Conservation (phyloP, 1,139 yeast genomes). For the Yamadazyma sp. region DNA sequence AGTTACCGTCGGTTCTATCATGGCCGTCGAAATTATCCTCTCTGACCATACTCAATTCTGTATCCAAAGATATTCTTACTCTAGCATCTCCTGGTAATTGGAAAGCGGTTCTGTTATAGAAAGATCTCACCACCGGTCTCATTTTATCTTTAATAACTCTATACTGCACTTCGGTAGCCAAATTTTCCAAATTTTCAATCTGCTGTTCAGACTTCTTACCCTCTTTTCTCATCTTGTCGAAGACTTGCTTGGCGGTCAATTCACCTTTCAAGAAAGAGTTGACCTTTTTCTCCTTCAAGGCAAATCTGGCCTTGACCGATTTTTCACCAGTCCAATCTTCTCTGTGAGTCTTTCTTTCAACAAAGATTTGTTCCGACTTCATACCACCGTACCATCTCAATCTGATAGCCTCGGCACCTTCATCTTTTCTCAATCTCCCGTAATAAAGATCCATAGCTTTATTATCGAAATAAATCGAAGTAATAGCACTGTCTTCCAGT, state of each 20-base stretch:
- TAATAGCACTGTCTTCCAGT: constrained; percentile 90
- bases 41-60: constrained; percentile 93
- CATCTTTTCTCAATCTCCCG: constrained; percentile 92
- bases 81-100: constrained; percentile 99
- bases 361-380: constrained; percentile 88
- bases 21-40: constrained; percentile 94
- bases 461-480: constrained; percentile 94
- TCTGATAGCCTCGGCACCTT: constrained; percentile 98
- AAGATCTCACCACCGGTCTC: constrained; percentile 93
- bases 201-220: constrained; percentile 87
- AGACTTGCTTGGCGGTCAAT: constrained; percentile 84
- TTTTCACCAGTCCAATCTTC: constrained; percentile 99
- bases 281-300: constrained; percentile 86
- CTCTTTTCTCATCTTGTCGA: constrained; percentile 88
- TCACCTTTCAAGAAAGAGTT: constrained; percentile 81
- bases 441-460: constrained; percentile 84
- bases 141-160: constrained; percentile 77
- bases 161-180: constrained; percentile 92
- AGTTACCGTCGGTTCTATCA: constrained; percentile 86
- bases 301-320: constrained; percentile 94
- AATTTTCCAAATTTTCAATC: constrained; percentile 85
- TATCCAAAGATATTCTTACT: constrained; percentile 95
- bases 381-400: constrained; percentile 99
- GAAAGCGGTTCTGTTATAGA: constrained; percentile 97
- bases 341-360: constrained; percentile 95